phyloP scores from a whole-genome alignment of 768 basidiomycete genomes.

The Podaxis carcinomalis region DNA sequence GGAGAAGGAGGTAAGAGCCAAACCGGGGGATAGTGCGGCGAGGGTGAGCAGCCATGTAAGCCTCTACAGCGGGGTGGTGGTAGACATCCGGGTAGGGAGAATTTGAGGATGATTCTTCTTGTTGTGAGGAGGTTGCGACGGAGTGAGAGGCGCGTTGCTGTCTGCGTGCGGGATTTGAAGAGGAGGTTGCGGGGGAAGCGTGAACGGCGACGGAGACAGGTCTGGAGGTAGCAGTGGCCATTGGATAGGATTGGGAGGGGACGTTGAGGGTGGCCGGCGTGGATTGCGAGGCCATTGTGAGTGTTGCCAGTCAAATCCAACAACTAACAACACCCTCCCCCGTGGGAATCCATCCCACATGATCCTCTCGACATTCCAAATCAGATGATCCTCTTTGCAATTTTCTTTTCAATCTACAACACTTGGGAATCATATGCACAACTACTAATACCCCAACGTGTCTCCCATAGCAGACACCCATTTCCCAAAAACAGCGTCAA shows the following conservation, averaged over 20 bases:
- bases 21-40: conserved; percentile 88
- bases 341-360: neutral
- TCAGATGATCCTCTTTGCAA: neutral
- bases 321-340: neutral
- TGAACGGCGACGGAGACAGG: conserved; percentile 59
- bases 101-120: conserved; percentile 30
- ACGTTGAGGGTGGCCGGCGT: conserved; percentile 1
- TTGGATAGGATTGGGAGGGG: conserved; percentile 15
- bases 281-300: neutral
- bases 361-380: neutral
- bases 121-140: conserved; percentile 38
- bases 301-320: neutral
- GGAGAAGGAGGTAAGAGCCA: conserved; percentile 91
- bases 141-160: conserved; percentile 73
- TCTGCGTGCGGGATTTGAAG: conserved; percentile 30
- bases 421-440: too few relatives aligned
- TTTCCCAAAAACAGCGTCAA: neutral
- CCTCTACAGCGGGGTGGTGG: conserved; percentile 78
- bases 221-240: conserved; percentile 30
- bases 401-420: too few relatives aligned
- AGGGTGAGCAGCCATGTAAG: conserved; percentile 80
- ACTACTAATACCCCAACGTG: too few relatives aligned
- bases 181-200: conserved; percentile 37
- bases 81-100: conserved; percentile 69
- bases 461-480: neutral